phyloP scores from a whole-genome alignment of 2,329 filamentous ascomycete genomes.

The Sarocladium oryzae region DNA sequence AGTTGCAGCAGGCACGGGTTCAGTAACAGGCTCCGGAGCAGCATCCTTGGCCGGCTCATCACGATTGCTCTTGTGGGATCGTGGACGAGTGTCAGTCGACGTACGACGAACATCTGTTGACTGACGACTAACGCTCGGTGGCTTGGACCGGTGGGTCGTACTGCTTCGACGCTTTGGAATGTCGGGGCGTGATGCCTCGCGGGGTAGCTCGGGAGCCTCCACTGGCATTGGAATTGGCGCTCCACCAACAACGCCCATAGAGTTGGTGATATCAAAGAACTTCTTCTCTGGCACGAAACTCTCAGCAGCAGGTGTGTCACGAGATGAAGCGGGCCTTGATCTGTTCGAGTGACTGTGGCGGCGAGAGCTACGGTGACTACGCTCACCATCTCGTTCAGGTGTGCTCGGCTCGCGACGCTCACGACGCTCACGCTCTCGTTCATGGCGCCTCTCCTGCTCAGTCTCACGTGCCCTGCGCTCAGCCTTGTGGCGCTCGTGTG shows the following conservation, averaged over 20 bases:
- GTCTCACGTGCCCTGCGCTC: slow-evolving; percentile 32
- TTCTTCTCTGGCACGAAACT: slow-evolving; percentile 28
- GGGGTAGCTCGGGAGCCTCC: slow-evolving; percentile 17
- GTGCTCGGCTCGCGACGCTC: slow-evolving; percentile 13
- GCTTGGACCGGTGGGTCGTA: slow-evolving; percentile 1
- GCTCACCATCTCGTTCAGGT: slow-evolving; percentile 28
- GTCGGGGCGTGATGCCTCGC: slow-evolving; percentile 20
- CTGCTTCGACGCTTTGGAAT: slow-evolving; percentile 21
- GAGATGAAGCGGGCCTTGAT: slow-evolving; percentile 21
- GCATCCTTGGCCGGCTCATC: slow-evolving; percentile 18
- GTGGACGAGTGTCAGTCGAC: slow-evolving; percentile 22
- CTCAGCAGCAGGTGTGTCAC: slow-evolving; percentile 11
- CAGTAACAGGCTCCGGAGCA: background rate
- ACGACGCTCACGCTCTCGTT: slow-evolving; percentile 19
- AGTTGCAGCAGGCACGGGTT: slow-evolving; percentile 9
- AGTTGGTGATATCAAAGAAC: slow-evolving; percentile 35
- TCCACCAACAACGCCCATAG: slow-evolving; percentile 25
- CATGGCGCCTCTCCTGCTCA: slow-evolving; percentile 18
- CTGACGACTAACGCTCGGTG: background rate
- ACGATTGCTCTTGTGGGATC: slow-evolving; percentile 17
- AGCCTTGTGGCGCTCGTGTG: slow-evolving; percentile 42
- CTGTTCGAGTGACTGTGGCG: slow-evolving; percentile 34
- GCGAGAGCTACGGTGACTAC: slow-evolving; percentile 32
- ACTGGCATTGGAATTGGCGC: slow-evolving; percentile 16
- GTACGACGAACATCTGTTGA: slow-evolving; percentile 13